Evolutionary conservation across 2,329 filamentous ascomycete species (phyloP).

Genomic region (Coniochaeta ligniaria): DNA sequence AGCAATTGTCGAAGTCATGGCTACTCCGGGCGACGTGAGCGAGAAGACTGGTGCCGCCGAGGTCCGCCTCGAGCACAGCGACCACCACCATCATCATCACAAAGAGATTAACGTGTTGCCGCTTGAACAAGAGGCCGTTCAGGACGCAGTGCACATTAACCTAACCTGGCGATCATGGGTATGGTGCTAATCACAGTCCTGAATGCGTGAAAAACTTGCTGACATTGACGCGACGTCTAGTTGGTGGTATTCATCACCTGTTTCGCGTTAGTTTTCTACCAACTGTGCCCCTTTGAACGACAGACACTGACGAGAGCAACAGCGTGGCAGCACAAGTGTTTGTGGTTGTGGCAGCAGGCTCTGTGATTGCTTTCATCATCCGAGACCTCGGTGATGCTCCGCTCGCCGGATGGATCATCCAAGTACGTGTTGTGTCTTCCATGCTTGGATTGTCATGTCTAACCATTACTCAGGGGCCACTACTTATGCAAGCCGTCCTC

Average conservation of each 20-base stretch:
- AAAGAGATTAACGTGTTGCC: neutral
- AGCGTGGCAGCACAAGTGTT: constrained; percentile 47
- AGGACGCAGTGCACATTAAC: neutral
- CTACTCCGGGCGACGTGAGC: neutral
- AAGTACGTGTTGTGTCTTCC: constrained; percentile 21
- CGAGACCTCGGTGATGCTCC: constrained; percentile 42
- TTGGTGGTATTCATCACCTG: constrained; percentile 36
- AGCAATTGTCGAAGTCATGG: neutral
- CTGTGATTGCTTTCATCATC: constrained; percentile 48
- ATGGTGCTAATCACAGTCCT: neutral
- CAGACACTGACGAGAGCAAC: neutral
- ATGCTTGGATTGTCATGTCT: neutral
- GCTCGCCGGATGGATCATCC: constrained; percentile 49
- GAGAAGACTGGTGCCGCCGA: constrained; percentile 1
- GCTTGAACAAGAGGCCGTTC: constrained; percentile 1
- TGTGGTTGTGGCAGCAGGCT: constrained; percentile 47
- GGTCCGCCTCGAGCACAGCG: neutral
- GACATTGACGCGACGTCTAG: constrained; percentile 10
- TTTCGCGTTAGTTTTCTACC: constrained; percentile 31
- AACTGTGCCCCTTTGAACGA: neutral
- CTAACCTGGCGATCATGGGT: constrained; percentile 1
- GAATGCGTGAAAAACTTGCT: neutral
- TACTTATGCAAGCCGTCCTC: constrained; percentile 50
- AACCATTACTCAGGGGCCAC: constrained; percentile 32
- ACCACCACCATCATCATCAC: neutral